Evolutionary conservation across 2,329 filamentous ascomycete genomes (phyloP).

Genomic region (Davidsoniella neocaledoniae): DNA sequence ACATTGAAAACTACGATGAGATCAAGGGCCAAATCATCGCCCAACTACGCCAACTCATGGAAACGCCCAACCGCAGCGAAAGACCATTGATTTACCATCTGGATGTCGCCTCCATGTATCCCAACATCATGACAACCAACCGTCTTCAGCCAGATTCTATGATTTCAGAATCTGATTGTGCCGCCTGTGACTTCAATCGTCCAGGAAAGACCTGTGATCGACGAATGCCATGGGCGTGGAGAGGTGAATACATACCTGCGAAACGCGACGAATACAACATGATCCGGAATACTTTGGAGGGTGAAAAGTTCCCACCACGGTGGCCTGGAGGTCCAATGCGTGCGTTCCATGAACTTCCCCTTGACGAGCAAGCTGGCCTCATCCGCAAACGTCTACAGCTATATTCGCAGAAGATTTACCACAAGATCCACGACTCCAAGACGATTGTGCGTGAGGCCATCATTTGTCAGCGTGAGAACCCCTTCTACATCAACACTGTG

Average conservation of each 20-base stretch:
- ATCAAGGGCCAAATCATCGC: constrained; percentile 68
- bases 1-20: constrained; percentile 67
- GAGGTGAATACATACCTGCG: constrained; percentile 89
- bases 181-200: constrained; percentile 94
- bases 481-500: constrained; percentile 95
- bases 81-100: constrained; percentile 89
- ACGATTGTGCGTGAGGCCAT: constrained; percentile 91
- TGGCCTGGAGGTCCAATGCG: constrained; percentile 51
- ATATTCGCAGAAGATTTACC: constrained; percentile 97
- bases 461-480: constrained; percentile 95
- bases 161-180: constrained; percentile 91
- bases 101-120: constrained; percentile 98
- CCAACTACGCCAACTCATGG: constrained; percentile 54
- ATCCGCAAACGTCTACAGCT: constrained; percentile 77
- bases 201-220: constrained; percentile 95
- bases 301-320: constrained; percentile 78
- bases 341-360: constrained; percentile 62
- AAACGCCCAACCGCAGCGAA: constrained; percentile 71
- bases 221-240: constrained; percentile 90
- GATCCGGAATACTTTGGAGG: constrained; percentile 82
- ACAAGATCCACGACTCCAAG: constrained; percentile 92
- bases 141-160: constrained; percentile 96
- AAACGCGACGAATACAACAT: constrained; percentile 99
- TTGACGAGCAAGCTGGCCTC: constrained; percentile 66
- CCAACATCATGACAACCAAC: constrained; percentile 99